These are phyloP conservation scores for Gracilaria gracilis DNA, from an alignment of 23 red algal species.

Conservation along the genomic window DNA sequence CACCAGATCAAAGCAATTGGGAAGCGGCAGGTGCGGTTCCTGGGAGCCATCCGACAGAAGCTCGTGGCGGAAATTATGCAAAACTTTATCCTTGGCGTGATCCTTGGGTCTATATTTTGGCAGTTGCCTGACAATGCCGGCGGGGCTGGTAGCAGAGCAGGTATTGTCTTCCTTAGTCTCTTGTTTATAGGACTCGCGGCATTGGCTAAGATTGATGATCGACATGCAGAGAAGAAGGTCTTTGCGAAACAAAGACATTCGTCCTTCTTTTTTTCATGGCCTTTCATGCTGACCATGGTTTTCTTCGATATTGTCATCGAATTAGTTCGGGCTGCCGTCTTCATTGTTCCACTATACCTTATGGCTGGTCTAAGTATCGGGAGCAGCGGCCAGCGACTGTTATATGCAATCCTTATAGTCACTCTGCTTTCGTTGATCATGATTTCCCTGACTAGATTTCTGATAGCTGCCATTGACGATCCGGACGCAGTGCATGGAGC, in stretches of 20 bases:
- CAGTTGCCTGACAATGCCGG: constrained; percentile 32
- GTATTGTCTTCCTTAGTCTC: constrained; percentile 75
- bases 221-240: constrained; percentile 59
- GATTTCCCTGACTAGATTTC: constrained; percentile 54
- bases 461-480: constrained; percentile 56
- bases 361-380: constrained; percentile 80
- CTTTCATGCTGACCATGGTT: constrained; percentile 61
- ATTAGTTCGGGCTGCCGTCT: constrained; percentile 19
- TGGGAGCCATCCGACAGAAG: background rate
- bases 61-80: constrained; percentile 52
- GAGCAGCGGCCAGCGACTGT: constrained; percentile 62
- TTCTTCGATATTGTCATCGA: constrained; percentile 64
- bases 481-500: constrained; percentile 52
- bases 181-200: constrained; percentile 62
- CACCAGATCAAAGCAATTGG: constrained; percentile 67
- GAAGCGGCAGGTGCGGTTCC: constrained; percentile 21
- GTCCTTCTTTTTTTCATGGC: constrained; percentile 67
- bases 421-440: constrained; percentile 43
- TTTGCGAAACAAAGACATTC: constrained; percentile 72
- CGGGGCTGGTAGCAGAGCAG: constrained; percentile 64
- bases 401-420: constrained; percentile 63
- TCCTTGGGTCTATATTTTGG: constrained; percentile 85
- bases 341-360: constrained; percentile 63
- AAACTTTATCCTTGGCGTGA: constrained; percentile 71
- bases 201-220: constrained; percentile 47